Evolutionary conservation across 140 eudicot genomes (phyloP), one percentile per base, ranked within the genome.

Genomic region (Anethum foeniculum): DNA sequence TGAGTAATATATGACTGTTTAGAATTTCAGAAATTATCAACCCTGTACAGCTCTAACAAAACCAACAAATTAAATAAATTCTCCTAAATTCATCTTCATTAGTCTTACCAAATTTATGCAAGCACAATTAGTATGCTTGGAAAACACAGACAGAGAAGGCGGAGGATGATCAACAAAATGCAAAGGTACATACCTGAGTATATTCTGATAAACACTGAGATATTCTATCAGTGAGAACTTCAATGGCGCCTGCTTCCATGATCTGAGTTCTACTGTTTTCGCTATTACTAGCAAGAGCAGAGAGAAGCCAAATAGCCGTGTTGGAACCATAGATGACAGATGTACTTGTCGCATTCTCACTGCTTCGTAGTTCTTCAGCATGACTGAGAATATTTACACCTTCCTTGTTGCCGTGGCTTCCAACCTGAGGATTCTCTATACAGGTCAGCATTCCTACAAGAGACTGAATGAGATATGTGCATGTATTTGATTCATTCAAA

Each of bases 161-260:
- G 18, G 36, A 25, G 32, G 32, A 60, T 11, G 69, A n/a, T 30
- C 69, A 62, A 25, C 36, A 62, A 9, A 25, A 13, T 62, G 36
- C 44, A 18, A 21, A 69, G 12, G 47, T 78, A 73, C 16, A 58
- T 92, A 94, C 97, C 96, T 88, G 93, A 34, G 87, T 64, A 81
- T 89, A 88, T 68, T 82, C 91, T 43, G 92, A 83, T 72, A 86
- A 88, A 83, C 93, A 84, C 80, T 84, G 85, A 79, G 96, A 88
- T 82, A 92, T 89, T 82, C 86, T 90, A 84, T 94, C 98, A 7
- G 98, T 90, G 58, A 94, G 88, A 67, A 90, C 86, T 85, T 94
- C 98, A 75, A 94, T 82, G 30, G 91, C 92, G 78, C 91, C 98
- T 81, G 97, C 98, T 78, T 90, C 97, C 94, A 89, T 88, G 75